Conservation (phyloP, 2,329 filamentous ascomycete species). For the Lecanosticta acicola region DNA sequence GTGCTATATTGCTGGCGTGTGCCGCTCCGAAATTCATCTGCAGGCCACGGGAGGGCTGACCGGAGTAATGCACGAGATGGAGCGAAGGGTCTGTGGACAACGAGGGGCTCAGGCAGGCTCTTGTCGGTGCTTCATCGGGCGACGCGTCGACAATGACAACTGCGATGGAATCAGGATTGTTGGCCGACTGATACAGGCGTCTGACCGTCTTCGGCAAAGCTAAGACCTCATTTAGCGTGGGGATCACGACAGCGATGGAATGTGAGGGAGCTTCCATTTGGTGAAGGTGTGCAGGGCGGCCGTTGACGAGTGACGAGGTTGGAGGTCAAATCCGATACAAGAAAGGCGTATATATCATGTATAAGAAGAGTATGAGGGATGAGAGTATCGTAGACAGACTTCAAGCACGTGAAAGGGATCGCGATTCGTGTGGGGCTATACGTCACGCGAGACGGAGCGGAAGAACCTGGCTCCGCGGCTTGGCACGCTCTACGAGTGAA, state of each 20-base stretch:
- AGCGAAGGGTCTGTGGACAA: not conserved
- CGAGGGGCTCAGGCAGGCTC: not conserved
- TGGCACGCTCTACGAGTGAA: too few species aligned
- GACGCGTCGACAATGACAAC: not conserved
- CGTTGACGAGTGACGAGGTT: not conserved
- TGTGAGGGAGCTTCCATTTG: not conserved
- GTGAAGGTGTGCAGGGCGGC: not conserved
- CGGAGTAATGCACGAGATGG: not conserved
- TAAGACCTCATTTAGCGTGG: not conserved
- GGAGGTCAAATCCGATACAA: too few species aligned
- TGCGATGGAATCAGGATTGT: not conserved
- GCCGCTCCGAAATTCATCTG: not conserved
- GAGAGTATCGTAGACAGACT: too few species aligned
- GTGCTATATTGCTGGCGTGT: not conserved
- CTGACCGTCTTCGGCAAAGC: not conserved
- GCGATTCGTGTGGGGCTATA: too few species aligned
- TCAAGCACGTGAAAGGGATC: too few species aligned
- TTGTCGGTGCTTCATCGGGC: not conserved
- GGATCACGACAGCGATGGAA: not conserved
- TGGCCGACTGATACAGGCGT: not conserved
- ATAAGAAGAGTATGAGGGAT: too few species aligned
- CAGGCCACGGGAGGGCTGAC: not conserved
- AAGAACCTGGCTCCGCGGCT: too few species aligned
- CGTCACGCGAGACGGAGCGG: too few species aligned
- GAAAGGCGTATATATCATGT: too few species aligned